Percentiles rank a stretch among this genome's conserved stretches.
These are phyloP conservation scores for Cladophialophora yegresii DNA, from an alignment of 2,329 filamentous ascomycete genomes.

Conservation along the genomic window DNA sequence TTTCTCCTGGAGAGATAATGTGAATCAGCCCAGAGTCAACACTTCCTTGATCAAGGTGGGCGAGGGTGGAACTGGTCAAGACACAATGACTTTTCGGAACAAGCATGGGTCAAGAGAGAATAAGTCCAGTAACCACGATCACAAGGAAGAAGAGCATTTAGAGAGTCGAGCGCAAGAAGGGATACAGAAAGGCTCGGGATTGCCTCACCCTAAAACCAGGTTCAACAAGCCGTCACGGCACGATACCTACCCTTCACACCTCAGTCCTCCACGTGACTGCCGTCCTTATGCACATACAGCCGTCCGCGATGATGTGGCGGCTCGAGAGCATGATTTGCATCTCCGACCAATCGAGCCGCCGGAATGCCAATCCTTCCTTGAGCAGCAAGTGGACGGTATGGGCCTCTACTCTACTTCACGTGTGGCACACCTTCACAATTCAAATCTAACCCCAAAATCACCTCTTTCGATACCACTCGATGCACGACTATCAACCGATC, in stretches of 20 bases:
- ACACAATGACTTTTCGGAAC: background rate
- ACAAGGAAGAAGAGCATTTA: background rate
- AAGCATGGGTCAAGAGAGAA: background rate
- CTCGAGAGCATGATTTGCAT: too few species aligned
- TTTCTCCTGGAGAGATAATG: background rate
- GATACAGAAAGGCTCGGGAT: background rate
- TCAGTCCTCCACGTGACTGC: background rate
- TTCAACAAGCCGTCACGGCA: too few species aligned
- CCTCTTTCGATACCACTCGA: background rate
- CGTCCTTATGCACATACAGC: too few species aligned
- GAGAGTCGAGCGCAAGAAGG: background rate
- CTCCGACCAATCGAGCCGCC: too few species aligned
- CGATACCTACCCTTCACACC: too few species aligned
- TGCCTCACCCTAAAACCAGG: background rate
- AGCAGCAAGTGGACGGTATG: background rate
- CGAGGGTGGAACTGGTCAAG: background rate
- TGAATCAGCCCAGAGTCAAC: background rate
- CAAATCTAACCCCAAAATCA: too few species aligned
- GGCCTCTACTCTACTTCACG: background rate
- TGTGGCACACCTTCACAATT: background rate
- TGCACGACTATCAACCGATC: background rate
- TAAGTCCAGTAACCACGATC: background rate
- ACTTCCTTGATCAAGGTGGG: background rate
- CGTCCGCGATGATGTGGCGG: too few species aligned
- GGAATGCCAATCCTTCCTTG: too few species aligned